These are phyloP conservation scores for Aspergillus egyptiacus DNA, from an alignment of 495 filamentous ascomycete genomes.

Conservation along the genomic window DNA sequence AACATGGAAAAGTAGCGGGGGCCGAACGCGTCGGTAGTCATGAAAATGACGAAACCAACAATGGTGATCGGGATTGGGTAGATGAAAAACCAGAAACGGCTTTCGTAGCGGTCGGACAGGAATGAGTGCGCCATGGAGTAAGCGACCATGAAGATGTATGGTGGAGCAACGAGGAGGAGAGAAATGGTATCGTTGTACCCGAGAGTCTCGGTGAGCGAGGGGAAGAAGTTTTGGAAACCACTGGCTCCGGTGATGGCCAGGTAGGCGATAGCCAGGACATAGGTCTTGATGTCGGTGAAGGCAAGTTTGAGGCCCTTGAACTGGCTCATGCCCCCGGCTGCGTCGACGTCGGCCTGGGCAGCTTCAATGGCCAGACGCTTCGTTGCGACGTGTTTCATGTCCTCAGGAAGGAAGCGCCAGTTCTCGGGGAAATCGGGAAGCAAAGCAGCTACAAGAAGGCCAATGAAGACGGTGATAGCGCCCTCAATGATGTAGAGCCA, in stretches of 20 bases:
- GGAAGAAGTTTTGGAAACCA: slow-evolving; percentile 54
- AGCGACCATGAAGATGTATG: slow-evolving; percentile 51
- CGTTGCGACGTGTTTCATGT: slow-evolving; percentile 46
- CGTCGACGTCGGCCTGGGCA: slow-evolving; percentile 45
- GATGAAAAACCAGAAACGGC: slow-evolving; percentile 49
- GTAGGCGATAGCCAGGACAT: slow-evolving; percentile 43
- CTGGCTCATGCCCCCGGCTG: slow-evolving; percentile 42
- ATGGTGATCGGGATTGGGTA: slow-evolving; percentile 48
- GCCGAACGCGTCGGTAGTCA: slow-evolving; percentile 42
- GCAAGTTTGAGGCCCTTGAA: slow-evolving; percentile 46
- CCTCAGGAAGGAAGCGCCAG: slow-evolving; percentile 39
- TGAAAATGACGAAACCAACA: slow-evolving; percentile 46
- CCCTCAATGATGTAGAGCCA: slow-evolving; percentile 51
- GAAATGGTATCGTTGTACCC: slow-evolving; percentile 37
- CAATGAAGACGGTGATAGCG: slow-evolving; percentile 36
- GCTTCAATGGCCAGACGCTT: slow-evolving; percentile 45
- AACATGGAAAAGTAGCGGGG: slow-evolving; percentile 50
- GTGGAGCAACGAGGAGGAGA: slow-evolving; percentile 47
- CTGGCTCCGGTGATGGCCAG: slow-evolving; percentile 47
- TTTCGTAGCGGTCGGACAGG: slow-evolving; percentile 38
- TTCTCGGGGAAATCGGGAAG: slow-evolving; percentile 48
- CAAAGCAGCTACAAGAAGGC: slow-evolving; percentile 33
- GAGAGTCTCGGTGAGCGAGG: slow-evolving; percentile 42
- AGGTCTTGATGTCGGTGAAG: slow-evolving; percentile 48
- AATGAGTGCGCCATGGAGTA: slow-evolving; percentile 42